Base-by-base conservation (phyloP, 2,329 filamentous ascomycete species). In the Sporothrix inflata region DNA sequence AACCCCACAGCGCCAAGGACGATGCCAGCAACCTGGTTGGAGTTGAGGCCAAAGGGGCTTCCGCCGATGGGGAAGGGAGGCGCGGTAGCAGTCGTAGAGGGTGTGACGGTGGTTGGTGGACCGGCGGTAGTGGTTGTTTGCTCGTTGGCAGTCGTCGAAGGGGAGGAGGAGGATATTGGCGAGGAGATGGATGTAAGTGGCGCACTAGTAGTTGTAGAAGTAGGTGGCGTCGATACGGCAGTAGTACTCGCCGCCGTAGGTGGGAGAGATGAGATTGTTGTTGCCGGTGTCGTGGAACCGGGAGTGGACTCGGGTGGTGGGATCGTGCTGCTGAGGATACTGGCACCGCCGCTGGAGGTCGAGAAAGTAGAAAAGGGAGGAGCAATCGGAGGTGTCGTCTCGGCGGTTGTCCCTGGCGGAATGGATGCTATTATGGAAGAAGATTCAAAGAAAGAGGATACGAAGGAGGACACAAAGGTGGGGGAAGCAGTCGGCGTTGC, bases 1-100 rank as follows among this genome's bases (percentile, higher is more conserved):
- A 75, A 74, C 9, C 77, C 70, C 34, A 79, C 70, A 14, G 74
- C 69, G 55, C 79, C 79, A 8, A 79, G 30, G 2, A 74, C 74
- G 34, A 81, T 74, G 55, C 76, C 78, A 1, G 78, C 77, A 38
- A 80, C 78, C 71, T 79, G 76, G 38, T 75, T 77, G 7, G 77
- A 72, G 42, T 69, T 73, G 24, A 80, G 75, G 34, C 63, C 51
- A 42, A 63, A 69, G 4, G 73, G 45, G 21, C 40, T 63, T 6
- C 70, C 60, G 1, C 72, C 68, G 6, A 63, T 14, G 60, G 66
- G 19, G 42, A 73, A 24, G 57, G 67, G n/a, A 11, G 69, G 67
- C 21, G 34, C 19, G 0, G 57, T 51, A 24, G 72, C 61, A 16
- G 71, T 63, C 6, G 71, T 67, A 4, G 74, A 40, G 6, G 70